phyloP scores from a whole-genome alignment of 129 eudicot genomes.

The Lactuca saligna region DNA sequence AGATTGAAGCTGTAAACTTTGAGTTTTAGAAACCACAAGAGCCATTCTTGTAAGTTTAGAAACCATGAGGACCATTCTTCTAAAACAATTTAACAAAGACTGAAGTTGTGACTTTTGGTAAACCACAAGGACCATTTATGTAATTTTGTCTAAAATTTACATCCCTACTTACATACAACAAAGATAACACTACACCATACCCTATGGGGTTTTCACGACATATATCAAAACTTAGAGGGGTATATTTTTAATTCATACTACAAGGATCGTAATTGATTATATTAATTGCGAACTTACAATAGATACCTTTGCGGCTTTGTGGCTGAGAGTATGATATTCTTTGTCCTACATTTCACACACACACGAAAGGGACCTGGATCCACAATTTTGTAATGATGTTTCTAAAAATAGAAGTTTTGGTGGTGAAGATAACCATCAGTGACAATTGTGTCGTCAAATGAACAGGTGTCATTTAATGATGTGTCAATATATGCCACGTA shows the following conservation, averaged over 20 bases:
- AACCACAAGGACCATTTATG: too few species aligned
- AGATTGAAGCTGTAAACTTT: too few species aligned
- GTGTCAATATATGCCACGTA: not conserved
- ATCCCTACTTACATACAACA: not conserved
- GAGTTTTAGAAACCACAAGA: too few species aligned
- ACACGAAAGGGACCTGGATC: slow-evolving; percentile 10
- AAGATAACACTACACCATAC: not conserved
- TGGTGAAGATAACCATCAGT: slow-evolving; percentile 10
- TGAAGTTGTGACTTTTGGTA: too few species aligned
- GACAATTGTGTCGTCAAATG: not conserved
- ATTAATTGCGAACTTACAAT: slow-evolving; percentile 10
- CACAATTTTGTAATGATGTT: slow-evolving; percentile 19
- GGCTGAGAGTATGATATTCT: slow-evolving; percentile 14
- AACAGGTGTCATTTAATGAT: not conserved
- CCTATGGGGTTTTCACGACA: not conserved
- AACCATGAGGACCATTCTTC: too few species aligned
- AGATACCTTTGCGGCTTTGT: slow-evolving; percentile 4
- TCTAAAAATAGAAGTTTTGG: slow-evolving; percentile 11
- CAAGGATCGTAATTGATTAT: not conserved
- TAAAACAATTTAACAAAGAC: too few species aligned
- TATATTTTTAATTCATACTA: not conserved
- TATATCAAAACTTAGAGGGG: slow-evolving; percentile 5
- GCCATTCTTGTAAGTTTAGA: too few species aligned
- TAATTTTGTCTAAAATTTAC: too few species aligned
- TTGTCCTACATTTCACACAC: slow-evolving; percentile 23